These are phyloP conservation scores for Hydnomerulius pinastri DNA, from an alignment of 768 basidiomycete species.

Conservation along the genomic window DNA sequence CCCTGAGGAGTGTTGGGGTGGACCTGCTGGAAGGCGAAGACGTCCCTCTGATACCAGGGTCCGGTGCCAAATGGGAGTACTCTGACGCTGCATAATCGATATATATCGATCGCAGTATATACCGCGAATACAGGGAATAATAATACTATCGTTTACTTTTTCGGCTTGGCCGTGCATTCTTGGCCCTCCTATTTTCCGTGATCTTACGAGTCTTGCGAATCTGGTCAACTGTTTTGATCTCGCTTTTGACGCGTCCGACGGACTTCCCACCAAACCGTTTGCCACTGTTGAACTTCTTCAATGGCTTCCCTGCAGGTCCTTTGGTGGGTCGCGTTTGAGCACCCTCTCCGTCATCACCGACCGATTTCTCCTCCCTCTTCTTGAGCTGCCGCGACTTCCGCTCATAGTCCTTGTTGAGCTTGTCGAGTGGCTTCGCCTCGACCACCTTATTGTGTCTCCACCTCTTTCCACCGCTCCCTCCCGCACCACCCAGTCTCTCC, in stretches of 20 bases:
- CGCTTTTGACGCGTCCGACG: slow-evolving; percentile 66
- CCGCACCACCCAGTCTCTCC: slow-evolving; percentile 32
- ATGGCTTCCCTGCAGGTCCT: slow-evolving; percentile 30
- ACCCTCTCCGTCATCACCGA: slow-evolving; percentile 27
- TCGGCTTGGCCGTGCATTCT: slow-evolving; percentile 75
- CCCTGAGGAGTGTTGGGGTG: slow-evolving; percentile 78
- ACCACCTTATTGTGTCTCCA: slow-evolving; percentile 73
- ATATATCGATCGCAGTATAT: slow-evolving; percentile 1
- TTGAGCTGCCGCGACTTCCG: slow-evolving; percentile 64
- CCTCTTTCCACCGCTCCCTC: slow-evolving; percentile 48
- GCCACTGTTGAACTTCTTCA: slow-evolving; percentile 31
- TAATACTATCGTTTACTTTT: slow-evolving; percentile 30
- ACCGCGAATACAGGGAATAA: slow-evolving; percentile 4
- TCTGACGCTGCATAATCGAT: slow-evolving; percentile 41
- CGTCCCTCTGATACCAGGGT: slow-evolving; percentile 55
- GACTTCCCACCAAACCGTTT: slow-evolving; percentile 62
- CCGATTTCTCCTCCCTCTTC: slow-evolving; percentile 49
- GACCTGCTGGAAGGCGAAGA: slow-evolving; percentile 66
- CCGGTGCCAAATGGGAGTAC: slow-evolving; percentile 83
- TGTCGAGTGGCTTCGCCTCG: slow-evolving; percentile 77
- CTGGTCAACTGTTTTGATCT: slow-evolving; percentile 86
- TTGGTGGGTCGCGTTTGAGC: slow-evolving; percentile 17
- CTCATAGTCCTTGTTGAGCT: slow-evolving; percentile 69
- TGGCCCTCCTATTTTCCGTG: slow-evolving; percentile 65
- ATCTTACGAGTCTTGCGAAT: slow-evolving; percentile 76